Evolutionary conservation across 495 filamentous ascomycete species (phyloP).

Genomic region (Xylaria castorea): DNA sequence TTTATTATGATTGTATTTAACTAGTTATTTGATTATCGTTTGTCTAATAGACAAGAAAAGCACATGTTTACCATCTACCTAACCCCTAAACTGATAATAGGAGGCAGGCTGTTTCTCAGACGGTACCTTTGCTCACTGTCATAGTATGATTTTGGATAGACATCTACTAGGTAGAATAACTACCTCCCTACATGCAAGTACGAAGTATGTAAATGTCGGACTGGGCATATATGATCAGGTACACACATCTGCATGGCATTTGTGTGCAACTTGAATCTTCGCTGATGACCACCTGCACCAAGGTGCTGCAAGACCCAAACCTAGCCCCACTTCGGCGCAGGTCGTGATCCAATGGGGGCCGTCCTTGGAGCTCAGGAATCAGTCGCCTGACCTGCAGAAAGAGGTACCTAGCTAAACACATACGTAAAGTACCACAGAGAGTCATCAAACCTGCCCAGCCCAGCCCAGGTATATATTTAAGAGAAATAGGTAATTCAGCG

Average conservation of each 20-base stretch:
- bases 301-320: constrained; percentile 24
- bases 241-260: constrained; percentile 20
- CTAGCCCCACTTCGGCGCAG: constrained; percentile 27
- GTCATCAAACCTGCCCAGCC: constrained; percentile 13
- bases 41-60: background rate
- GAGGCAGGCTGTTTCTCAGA: background rate
- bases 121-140: background rate
- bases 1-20: background rate
- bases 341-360: constrained; percentile 9
- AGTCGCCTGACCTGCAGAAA: constrained; percentile 33
- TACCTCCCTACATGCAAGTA: too few species aligned
- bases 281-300: constrained; percentile 29
- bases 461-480: background rate
- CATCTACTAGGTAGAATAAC: background rate
- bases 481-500: constrained; percentile 7
- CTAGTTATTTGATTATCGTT: background rate
- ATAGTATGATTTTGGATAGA: background rate
- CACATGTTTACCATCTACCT: background rate
- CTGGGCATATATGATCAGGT: constrained; percentile 20
- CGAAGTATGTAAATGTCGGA: constrained; percentile 11
- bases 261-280: constrained; percentile 22
- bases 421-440: constrained; percentile 23
- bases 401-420: constrained; percentile 22
- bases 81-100: background rate
- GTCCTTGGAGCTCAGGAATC: constrained; percentile 20